Conservation (phyloP, 345 rosid genomes). For the Hypericum perforatum region DNA sequence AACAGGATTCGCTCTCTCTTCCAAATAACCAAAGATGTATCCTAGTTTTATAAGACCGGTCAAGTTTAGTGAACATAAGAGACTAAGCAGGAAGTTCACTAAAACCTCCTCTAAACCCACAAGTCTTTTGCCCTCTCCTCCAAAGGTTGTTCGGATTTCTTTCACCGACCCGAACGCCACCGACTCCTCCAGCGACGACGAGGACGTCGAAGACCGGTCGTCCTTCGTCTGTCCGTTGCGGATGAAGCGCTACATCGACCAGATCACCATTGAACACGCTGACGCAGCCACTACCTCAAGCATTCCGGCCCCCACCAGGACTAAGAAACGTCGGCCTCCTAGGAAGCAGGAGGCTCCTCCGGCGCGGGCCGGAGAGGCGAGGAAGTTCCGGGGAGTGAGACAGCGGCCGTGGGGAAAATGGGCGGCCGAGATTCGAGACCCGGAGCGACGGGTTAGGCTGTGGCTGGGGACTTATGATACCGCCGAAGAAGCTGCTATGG, state of each 20-base stretch:
- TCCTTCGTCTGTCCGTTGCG: neutral
- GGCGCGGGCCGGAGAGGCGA: conserved; percentile 11
- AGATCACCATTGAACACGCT: conserved; percentile 5
- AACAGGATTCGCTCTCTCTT: too few relatives aligned
- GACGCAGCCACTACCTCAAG: neutral
- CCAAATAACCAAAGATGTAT: neutral
- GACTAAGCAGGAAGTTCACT: neutral
- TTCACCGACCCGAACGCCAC: conserved; percentile 20
- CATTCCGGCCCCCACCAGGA: neutral
- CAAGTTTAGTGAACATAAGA: neutral
- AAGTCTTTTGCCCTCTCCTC: neutral
- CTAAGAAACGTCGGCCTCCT: neutral
- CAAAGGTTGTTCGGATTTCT: conserved; percentile 12
- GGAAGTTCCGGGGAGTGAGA: conserved; percentile 47
- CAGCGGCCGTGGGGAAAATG: conserved; percentile 56
- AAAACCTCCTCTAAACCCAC: neutral
- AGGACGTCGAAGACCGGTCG: neutral
- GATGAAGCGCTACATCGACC: conserved; percentile 10
- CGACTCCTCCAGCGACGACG: conserved; percentile 20
- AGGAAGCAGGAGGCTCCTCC: conserved; percentile 4
- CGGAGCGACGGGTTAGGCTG: conserved; percentile 23
- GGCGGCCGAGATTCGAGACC: conserved; percentile 57
- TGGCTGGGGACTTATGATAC: conserved; percentile 52
- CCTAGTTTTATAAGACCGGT: neutral
- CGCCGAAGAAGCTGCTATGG: conserved; percentile 52